Evolutionary conservation across 768 basidiomycete genomes (phyloP).

Genomic region (Tulasnella sp.): DNA sequence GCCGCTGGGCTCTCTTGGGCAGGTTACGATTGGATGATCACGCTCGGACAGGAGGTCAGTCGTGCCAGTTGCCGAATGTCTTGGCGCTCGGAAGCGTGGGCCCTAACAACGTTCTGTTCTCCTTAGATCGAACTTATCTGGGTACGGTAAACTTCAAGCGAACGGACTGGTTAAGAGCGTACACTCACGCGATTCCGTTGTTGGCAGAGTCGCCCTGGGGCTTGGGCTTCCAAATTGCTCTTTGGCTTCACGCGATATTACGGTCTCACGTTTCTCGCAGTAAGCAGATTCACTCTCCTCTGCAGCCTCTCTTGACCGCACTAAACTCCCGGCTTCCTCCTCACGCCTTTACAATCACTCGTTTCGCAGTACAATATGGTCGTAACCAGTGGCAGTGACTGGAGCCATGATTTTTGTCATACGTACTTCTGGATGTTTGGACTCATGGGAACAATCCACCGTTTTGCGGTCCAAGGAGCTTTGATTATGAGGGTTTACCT

Average conservation of each 20-base stretch:
- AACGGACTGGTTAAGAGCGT: background rate
- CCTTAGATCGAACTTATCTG: constrained; percentile 17
- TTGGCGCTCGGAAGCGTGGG: background rate
- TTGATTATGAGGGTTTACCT: background rate
- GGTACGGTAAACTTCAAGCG: background rate
- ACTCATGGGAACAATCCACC: background rate
- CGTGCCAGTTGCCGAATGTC: background rate
- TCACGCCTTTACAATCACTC: background rate
- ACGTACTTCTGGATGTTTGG: background rate
- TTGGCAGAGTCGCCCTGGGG: background rate
- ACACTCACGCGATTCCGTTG: background rate
- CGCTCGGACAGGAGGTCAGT: background rate
- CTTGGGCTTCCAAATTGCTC: constrained; percentile 16
- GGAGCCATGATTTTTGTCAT: constrained; percentile 3
- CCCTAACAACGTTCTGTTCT: background rate
- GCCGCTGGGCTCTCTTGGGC: constrained; percentile 4
- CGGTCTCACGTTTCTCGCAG: background rate
- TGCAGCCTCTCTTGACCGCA: background rate
- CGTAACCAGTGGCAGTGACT: background rate
- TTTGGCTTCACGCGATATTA: constrained; percentile 25
- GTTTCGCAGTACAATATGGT: background rate
- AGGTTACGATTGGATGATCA: background rate
- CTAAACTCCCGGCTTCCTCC: background rate
- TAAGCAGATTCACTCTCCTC: background rate
- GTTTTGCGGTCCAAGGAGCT: background rate